Evolutionary conservation across 2,329 filamentous ascomycete species (phyloP).

Genomic region (Colletotrichum tanaceti): DNA sequence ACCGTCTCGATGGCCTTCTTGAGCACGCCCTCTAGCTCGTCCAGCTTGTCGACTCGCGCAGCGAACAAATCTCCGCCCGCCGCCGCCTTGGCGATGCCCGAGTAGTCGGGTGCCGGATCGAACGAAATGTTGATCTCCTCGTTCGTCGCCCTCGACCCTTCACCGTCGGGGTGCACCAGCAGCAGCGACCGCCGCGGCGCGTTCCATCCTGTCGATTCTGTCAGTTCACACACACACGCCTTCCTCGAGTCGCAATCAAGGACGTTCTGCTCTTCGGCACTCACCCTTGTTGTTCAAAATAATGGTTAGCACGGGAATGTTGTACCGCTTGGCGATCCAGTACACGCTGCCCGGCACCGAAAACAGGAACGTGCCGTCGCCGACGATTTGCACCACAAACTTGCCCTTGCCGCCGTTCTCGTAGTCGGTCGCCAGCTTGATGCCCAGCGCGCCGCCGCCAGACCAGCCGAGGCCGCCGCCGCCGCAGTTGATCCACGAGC

Average conservation of each 20-base stretch:
- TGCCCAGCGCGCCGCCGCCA: slow-evolving; percentile 78
- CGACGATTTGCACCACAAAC: slow-evolving; percentile 67
- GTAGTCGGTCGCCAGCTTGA: slow-evolving; percentile 73
- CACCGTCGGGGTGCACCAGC: slow-evolving; percentile 58
- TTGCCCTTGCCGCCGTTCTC: slow-evolving; percentile 57
- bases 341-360: slow-evolving; percentile 65
- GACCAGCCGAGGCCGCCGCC: slow-evolving; percentile 85
- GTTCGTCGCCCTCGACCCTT: slow-evolving; percentile 55
- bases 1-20: slow-evolving; percentile 63
- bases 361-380: slow-evolving; percentile 68
- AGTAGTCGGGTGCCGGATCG: slow-evolving; percentile 57
- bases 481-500: slow-evolving; percentile 84
- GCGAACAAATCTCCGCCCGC: slow-evolving; percentile 61
- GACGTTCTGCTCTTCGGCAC: slow-evolving; percentile 35
- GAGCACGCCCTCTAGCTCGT: slow-evolving; percentile 60
- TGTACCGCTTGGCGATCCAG: slow-evolving; percentile 66
- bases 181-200: slow-evolving; percentile 56
- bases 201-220: slow-evolving; percentile 53
- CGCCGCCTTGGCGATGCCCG: slow-evolving; percentile 47
- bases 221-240: slow-evolving; percentile 4
- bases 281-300: slow-evolving; percentile 68
- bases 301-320: slow-evolving; percentile 65
- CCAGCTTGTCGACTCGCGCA: slow-evolving; percentile 58
- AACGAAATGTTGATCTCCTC: slow-evolving; percentile 62
- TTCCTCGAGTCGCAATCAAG: background rate